Evolutionary conservation across 805 yeast genomes (phyloP), one percentile per base, ranked within the genome.

Genomic region (Candida mattraensis): DNA sequence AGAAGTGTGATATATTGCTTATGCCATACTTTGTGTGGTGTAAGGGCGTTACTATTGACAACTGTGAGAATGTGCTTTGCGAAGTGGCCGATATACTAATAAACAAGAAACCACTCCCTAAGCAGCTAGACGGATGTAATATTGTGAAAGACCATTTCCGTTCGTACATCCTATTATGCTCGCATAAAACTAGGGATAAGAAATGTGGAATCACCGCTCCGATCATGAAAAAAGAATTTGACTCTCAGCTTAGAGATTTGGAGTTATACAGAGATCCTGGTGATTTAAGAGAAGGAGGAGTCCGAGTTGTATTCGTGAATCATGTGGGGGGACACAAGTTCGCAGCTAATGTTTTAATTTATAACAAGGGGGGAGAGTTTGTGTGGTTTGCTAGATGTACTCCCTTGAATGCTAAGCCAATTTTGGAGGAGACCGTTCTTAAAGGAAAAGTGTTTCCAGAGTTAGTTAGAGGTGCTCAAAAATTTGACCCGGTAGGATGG

Each of bases 261-360:
- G 94, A 80, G 3, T 64, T 85, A 12, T 76, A 77, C 48, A 71
- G 98, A 51, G 97, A 91, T 58, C 58, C 64, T 19, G 82, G 84
- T 9, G 97, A 89, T 58, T 71, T 69, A 31, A 71, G 88, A 36
- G 78, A 85, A 0, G 80, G 71, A 20, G 98, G 97, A 5, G 86
- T 83, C 1, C 64, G 67, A 5, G 87, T 88, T 2, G 67, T 73
- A 2, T 88, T 59, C 49, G 74, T 84, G 19, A 88, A 86, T 53
- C 99, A 91, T 59, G 84, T 91, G 18, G 99, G 99, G 5, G 98
- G 98, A 5, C 99, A 91, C 63, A 93, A 93, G 60, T 93, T 69
- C 61, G 87, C 93, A 1, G 97, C 97, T 2, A 91, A 91, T 58
- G 84, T 87, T 3, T 70, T 87, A 33, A 75, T 91, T 11, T 88